A percentile compares a stretch with the other conserved stretches of the same genome.
These are phyloP conservation scores for Favolaschia claudopus DNA, from an alignment of 768 basidiomycete species.

Conservation along the genomic window DNA sequence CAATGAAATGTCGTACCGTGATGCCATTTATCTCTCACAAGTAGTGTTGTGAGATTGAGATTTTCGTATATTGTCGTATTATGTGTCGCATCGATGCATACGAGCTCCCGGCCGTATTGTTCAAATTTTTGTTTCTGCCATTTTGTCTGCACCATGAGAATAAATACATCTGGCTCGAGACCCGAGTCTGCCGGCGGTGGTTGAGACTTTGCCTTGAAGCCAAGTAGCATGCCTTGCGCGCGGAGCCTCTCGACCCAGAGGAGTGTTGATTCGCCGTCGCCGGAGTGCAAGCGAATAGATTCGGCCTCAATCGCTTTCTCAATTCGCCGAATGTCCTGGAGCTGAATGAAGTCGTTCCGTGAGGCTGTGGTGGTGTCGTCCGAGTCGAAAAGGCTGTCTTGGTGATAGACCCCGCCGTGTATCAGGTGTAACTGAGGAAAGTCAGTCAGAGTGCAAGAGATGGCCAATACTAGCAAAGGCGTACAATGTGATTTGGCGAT, in stretches of 20 bases:
- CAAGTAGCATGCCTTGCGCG: neutral
- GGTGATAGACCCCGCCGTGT: neutral
- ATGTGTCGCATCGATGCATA: constrained; percentile 22
- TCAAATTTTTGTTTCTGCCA: constrained; percentile 12
- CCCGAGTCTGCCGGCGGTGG: constrained; percentile 11
- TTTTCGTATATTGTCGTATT: constrained; percentile 19
- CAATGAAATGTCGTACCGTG: neutral
- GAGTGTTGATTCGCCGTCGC: constrained; percentile 9
- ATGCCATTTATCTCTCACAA: neutral
- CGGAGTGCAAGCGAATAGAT: constrained; percentile 1
- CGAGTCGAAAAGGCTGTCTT: neutral
- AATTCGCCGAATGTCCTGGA: constrained; percentile 2
- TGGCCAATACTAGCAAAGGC: neutral
- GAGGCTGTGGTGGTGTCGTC: neutral
- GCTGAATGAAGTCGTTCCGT: constrained; percentile 4
- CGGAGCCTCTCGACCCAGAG: constrained; percentile 11
- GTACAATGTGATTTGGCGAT: neutral
- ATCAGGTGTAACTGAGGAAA: neutral
- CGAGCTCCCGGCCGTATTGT: constrained; percentile 4
- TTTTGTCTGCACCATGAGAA: constrained; percentile 9
- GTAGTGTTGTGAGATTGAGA: constrained; percentile 4
- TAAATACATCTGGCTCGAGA: constrained; percentile 3
- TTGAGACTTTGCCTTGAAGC: constrained; percentile 7
- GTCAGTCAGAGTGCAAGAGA: neutral
- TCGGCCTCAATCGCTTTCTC: constrained; percentile 15